Percentiles rank a stretch among this genome's conserved stretches.
phyloP scores from a whole-genome alignment of 306 rosid species.

The Elaeagnus macrophylla region DNA sequence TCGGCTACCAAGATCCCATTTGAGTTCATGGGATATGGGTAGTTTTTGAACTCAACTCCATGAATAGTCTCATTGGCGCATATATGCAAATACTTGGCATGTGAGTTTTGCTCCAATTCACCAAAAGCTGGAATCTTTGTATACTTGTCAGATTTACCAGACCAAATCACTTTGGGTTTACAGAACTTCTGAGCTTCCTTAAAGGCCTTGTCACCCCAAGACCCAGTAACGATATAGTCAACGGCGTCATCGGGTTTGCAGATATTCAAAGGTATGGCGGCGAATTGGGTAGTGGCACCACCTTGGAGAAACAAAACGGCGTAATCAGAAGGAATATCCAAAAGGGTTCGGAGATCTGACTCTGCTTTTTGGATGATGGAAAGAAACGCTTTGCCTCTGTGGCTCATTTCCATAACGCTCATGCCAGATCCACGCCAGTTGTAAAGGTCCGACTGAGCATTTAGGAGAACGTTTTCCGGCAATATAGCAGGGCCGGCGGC shows the following conservation, averaged over 20 bases:
- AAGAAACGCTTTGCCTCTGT: slow-evolving; percentile 74
- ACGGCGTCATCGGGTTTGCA: slow-evolving; percentile 38
- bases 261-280: slow-evolving; percentile 73
- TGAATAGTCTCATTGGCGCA: slow-evolving; percentile 92
- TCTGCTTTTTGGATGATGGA: slow-evolving; percentile 88
- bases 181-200: slow-evolving; percentile 82
- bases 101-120: slow-evolving; percentile 43
- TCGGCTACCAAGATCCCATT: slow-evolving; percentile 59
- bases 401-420: slow-evolving; percentile 99
- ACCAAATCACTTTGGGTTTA: slow-evolving; percentile 69
- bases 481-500: slow-evolving; percentile 96
- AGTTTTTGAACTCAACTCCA: slow-evolving; percentile 82
- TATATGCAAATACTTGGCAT: slow-evolving; percentile 66
- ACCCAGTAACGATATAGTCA: slow-evolving; percentile 73
- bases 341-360: slow-evolving; percentile 69
- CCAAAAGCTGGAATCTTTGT: slow-evolving; percentile 62
- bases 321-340: slow-evolving; percentile 51
- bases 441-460: slow-evolving; percentile 84
- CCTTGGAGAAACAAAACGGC: slow-evolving; percentile 85
- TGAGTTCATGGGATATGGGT: slow-evolving; percentile 47
- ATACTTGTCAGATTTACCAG: slow-evolving; percentile 81
- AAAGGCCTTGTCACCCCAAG: slow-evolving; percentile 87
- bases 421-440: slow-evolving; percentile 93
- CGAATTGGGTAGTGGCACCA: slow-evolving; percentile 95
- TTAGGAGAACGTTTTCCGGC: slow-evolving; percentile 67